A percentile compares a stretch with the other conserved stretches of the same genome.
Conservation (phyloP, 2,329 filamentous ascomycete genomes). For the Fusarium stilboides region DNA sequence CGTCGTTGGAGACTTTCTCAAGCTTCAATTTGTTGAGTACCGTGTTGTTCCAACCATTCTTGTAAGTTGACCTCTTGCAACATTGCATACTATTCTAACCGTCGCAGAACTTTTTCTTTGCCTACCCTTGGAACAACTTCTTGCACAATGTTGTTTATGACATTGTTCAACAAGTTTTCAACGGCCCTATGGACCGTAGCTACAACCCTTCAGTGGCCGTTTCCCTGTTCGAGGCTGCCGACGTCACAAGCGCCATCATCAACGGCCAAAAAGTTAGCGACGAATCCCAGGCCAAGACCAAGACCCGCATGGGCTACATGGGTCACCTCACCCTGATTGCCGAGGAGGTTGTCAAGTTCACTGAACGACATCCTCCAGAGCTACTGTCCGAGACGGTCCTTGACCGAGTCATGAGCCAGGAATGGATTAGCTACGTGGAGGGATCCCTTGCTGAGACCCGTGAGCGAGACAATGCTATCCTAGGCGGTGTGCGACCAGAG, state of each 20-base stretch:
- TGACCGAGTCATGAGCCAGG: constrained; percentile 88
- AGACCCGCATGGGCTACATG: constrained; percentile 98
- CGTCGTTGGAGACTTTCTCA: constrained; percentile 94
- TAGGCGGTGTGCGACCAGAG: constrained; percentile 94
- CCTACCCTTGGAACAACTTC: constrained; percentile 99
- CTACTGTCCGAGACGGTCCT: constrained; percentile 86
- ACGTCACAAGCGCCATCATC: constrained; percentile 92
- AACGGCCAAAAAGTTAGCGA: constrained; percentile 91
- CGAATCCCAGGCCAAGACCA: constrained; percentile 84
- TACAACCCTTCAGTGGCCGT: constrained; percentile 92
- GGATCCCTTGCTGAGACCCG: constrained; percentile 92
- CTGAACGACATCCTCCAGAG: constrained; percentile 92
- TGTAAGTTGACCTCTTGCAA: constrained; percentile 66
- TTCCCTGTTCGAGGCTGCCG: constrained; percentile 91
- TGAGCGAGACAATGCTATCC: constrained; percentile 97
- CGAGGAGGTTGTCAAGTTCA: constrained; percentile 99
- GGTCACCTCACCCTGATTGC: constrained; percentile 96
- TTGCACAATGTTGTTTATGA: constrained; percentile 99
- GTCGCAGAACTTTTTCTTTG: constrained; percentile 92
- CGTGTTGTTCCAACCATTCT: constrained; percentile 95
- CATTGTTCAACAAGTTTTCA: constrained; percentile 98
- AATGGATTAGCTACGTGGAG: constrained; percentile 97
- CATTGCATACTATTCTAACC: constrained; percentile 29
- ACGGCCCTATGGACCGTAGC: constrained; percentile 96
- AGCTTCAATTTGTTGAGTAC: constrained; percentile 96